A percentile compares a stretch with the other conserved stretches of the same genome.
These are phyloP conservation scores for Scedosporium minutisporum DNA, from an alignment of 2,329 filamentous ascomycete species.

Conservation along the genomic window DNA sequence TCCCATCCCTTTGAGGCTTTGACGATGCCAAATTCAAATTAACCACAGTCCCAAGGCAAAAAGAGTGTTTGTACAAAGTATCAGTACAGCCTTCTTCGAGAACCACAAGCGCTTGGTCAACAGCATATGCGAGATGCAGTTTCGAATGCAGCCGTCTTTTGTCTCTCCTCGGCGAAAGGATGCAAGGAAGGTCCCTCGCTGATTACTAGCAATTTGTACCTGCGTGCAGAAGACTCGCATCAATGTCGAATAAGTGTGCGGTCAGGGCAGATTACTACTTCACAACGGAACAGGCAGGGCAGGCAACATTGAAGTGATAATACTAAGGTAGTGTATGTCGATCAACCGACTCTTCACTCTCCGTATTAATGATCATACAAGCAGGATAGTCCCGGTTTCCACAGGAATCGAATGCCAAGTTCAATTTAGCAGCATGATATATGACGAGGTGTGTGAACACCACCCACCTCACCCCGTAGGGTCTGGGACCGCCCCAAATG, in stretches of 20 bases:
- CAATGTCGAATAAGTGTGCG: too few relatives aligned
- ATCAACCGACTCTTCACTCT: neutral
- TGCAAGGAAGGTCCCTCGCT: neutral
- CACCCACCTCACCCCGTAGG: too few relatives aligned
- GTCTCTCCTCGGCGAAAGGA: neutral
- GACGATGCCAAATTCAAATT: neutral
- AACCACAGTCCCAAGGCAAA: too few relatives aligned
- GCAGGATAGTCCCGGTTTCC: conserved; percentile 6
- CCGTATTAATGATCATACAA: neutral
- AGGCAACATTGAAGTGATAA: too few relatives aligned
- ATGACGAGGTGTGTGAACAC: too few relatives aligned
- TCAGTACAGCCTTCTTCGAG: neutral
- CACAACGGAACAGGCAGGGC: too few relatives aligned
- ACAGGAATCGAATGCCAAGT: neutral
- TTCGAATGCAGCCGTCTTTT: neutral
- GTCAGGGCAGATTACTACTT: too few relatives aligned
- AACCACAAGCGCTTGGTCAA: neutral
- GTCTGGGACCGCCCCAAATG: too few relatives aligned
- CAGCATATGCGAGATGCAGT: neutral
- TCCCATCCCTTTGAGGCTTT: neutral
- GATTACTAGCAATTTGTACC: neutral
- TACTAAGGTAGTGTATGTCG: neutral
- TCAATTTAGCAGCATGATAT: too few relatives aligned
- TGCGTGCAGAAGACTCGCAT: neutral
- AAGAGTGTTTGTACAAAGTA: neutral